Evolutionary conservation across 805 yeast species (phyloP), one percentile per base, ranked within the genome.

Genomic region (Metschnikowia matae): DNA sequence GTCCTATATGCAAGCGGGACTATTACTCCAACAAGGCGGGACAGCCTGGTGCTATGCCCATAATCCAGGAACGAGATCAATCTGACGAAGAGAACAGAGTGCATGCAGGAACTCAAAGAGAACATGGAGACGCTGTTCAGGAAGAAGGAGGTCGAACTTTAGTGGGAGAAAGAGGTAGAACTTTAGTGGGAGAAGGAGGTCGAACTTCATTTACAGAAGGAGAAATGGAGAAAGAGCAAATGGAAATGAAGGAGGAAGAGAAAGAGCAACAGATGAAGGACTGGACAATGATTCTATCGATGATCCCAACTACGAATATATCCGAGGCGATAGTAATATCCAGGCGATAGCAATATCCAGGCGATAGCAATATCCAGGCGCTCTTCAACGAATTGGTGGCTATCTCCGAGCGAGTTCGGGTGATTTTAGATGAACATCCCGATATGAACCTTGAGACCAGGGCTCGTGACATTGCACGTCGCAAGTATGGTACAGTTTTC

Each of bases 1-100:
- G 96, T 63, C 96, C 96, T 7, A 81, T 84, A 73, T 88, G 96
- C 67, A 86, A 87, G 60, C 69, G 84, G 32, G 89, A 83, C 62
- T 84, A 83, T 62, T 69, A 70, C 61, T 23, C 46, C 33, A 23
- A 44, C 21, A 40, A 44, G 13, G 33, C 17, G 40, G 34, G 44
- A 8, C 34, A 6, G 46, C 40, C 40, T 26, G 46, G 46, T 8
- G 46, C 46, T 3, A 34, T 21, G 15, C 46, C 39, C 13, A 26
- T 35, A 15, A 26, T 44, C 18, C 40, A 44, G 38, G 46, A 44
- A 21, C 40, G 29, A 4, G 46, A 23, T 7, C 34, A 15, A 6
- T 42, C 45, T 3, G 37, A 42, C 11, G 38, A 33, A 13, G 44
- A 41, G 26, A 15, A 8, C 18, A 13, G 20, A 11, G 23, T 21